Conservation (phyloP, 768 basidiomycete genomes). For the Boletus reticuloceps region DNA sequence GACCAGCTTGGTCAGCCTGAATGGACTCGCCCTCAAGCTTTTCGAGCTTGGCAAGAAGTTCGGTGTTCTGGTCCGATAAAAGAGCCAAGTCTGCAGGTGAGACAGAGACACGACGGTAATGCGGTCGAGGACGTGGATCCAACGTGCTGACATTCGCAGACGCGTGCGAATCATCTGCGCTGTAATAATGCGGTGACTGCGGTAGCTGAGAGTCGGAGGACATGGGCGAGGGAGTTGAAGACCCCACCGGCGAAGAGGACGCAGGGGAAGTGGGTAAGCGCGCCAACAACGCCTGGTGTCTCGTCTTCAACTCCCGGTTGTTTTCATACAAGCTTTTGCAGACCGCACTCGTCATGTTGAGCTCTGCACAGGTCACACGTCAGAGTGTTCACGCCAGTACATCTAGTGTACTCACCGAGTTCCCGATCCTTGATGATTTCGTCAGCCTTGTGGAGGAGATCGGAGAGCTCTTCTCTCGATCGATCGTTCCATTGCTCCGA, state of each 20-base stretch:
- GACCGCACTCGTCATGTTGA: conserved; percentile 63
- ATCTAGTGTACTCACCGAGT: conserved; percentile 48
- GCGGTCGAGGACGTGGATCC: conserved; percentile 26
- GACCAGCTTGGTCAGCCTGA: conserved; percentile 63
- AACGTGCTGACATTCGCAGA: conserved; percentile 17
- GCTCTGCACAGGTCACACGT: conserved; percentile 42
- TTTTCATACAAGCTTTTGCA: conserved; percentile 69
- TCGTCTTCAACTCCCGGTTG: conserved; percentile 64
- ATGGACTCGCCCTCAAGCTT: conserved; percentile 68
- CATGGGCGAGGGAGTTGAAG: conserved; percentile 22
- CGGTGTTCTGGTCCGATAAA: conserved; percentile 81
- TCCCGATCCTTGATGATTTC: conserved; percentile 75
- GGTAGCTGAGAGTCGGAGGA: conserved; percentile 27
- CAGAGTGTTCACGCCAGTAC: conserved; percentile 4
- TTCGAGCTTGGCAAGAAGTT: conserved; percentile 74
- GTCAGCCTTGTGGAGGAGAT: conserved; percentile 69
- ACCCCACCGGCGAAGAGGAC: conserved; percentile 31
- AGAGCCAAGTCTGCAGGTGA: conserved; percentile 66
- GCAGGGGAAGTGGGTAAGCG: conserved; percentile 52
- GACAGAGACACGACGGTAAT: conserved; percentile 50
- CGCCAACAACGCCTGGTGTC: conserved; percentile 69
- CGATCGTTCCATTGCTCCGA: conserved; percentile 56
- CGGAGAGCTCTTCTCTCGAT: conserved; percentile 72
- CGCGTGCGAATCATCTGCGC: conserved; percentile 24
- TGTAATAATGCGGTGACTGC: conserved; percentile 35